Conservation (phyloP, 306 rosid species). For the Clitoria ternatea region DNA sequence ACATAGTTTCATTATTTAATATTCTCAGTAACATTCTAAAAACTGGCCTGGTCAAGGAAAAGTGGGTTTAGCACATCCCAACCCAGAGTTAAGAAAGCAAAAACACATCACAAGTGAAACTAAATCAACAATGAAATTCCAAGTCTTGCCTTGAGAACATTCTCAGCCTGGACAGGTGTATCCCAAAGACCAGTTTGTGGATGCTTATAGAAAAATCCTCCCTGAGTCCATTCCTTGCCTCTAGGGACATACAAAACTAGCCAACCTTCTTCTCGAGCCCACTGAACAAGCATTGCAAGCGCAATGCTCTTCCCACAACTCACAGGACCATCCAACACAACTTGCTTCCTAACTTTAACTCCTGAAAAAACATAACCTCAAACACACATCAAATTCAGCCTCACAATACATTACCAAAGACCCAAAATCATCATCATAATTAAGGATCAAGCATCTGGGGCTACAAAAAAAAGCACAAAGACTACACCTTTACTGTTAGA, state of each 20-base stretch:
- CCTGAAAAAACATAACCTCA: slow-evolving; percentile 34
- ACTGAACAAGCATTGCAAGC: slow-evolving; percentile 91
- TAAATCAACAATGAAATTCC: not conserved
- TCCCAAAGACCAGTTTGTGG: slow-evolving; percentile 80
- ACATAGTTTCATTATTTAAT: not conserved
- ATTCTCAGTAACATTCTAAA: not conserved
- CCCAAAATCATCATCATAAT: no score
- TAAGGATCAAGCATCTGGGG: not conserved
- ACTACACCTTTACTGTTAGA: slow-evolving; percentile 47
- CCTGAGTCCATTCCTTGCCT: slow-evolving; percentile 86
- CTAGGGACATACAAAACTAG: slow-evolving; percentile 86
- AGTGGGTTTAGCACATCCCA: not conserved
- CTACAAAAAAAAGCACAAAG: not conserved
- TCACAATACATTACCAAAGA: not conserved
- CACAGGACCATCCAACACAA: slow-evolving; percentile 84
- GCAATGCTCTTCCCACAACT: slow-evolving; percentile 91
- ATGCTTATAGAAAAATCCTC: slow-evolving; percentile 75
- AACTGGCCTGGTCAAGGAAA: not conserved
- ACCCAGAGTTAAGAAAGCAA: not conserved
- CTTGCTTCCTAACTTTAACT: slow-evolving; percentile 67
- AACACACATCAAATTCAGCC: slow-evolving; percentile 8
- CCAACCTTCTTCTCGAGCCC: slow-evolving; percentile 99
- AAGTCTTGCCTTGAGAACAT: slow-evolving; percentile 67
- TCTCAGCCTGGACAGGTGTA: slow-evolving; percentile 88
- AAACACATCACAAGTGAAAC: not conserved